Percentiles rank a stretch among this genome's conserved stretches.
phyloP scores from a whole-genome alignment of 2,329 filamentous ascomycete species.

The Balansia obtecta region DNA sequence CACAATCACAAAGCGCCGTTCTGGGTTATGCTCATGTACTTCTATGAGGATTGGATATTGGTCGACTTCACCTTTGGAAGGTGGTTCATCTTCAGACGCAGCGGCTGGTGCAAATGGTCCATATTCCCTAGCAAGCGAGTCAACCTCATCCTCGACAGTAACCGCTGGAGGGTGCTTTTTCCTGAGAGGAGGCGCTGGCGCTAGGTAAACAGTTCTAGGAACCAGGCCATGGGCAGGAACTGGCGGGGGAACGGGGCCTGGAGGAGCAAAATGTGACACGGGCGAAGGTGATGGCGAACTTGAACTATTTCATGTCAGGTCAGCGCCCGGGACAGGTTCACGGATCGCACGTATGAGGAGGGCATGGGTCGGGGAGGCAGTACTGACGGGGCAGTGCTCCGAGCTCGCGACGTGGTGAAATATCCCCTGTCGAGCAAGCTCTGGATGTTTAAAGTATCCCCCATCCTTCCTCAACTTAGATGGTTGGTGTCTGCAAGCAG shows the following conservation, averaged over 20 bases:
- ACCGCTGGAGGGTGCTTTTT: slow-evolving; percentile 45
- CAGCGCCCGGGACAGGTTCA: background rate
- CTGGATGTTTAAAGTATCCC: slow-evolving; percentile 30
- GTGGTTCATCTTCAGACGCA: slow-evolving; percentile 38
- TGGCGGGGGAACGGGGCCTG: slow-evolving; percentile 10
- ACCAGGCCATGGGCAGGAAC: slow-evolving; percentile 6
- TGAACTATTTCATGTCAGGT: slow-evolving; percentile 2
- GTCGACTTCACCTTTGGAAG: slow-evolving; percentile 51
- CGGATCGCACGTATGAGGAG: background rate
- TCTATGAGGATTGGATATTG: slow-evolving; percentile 57
- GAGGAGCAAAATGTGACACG: slow-evolving; percentile 2
- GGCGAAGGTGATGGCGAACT: slow-evolving; percentile 11
- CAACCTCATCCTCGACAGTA: slow-evolving; percentile 56
- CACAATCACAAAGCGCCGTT: slow-evolving; percentile 54
- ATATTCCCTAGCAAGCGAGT: slow-evolving; percentile 50
- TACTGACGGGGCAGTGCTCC: slow-evolving; percentile 17
- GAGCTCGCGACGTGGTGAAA: slow-evolving; percentile 34
- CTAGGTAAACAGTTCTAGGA: slow-evolving; percentile 7
- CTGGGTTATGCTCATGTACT: slow-evolving; percentile 45
- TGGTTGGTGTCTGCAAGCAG: slow-evolving; percentile 7
- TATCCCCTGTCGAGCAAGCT: slow-evolving; percentile 36
- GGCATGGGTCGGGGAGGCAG: background rate
- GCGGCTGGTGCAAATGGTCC: slow-evolving; percentile 20
- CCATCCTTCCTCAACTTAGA: slow-evolving; percentile 24
- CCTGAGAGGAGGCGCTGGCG: slow-evolving; percentile 7